phyloP scores from a whole-genome alignment of 495 filamentous ascomycete species.

The Neurospora sp. region DNA sequence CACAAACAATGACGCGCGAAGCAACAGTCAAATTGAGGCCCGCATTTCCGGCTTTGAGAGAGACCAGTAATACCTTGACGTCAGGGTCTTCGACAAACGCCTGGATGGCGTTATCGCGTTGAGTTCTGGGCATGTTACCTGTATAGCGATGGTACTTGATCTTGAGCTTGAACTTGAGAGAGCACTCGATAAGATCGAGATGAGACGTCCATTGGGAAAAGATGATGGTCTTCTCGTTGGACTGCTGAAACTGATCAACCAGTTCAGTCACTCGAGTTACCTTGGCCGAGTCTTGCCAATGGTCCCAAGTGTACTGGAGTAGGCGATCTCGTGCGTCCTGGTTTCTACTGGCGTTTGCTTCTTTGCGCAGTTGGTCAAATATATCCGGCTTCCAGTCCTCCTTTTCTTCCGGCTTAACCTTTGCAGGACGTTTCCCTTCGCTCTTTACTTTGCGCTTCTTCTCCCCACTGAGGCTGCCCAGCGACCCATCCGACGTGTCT shows the following conservation, averaged over 20 bases:
- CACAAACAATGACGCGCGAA: conserved; percentile 79
- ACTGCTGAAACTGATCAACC: conserved; percentile 32
- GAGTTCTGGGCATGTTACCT: conserved; percentile 62
- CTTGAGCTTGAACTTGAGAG: conserved; percentile 53
- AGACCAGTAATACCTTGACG: conserved; percentile 74
- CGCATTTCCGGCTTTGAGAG: conserved; percentile 82
- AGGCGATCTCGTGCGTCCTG: conserved; percentile 48
- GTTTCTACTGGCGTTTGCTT: conserved; percentile 41
- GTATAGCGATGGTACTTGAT: conserved; percentile 67
- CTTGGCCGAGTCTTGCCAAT: conserved; percentile 69
- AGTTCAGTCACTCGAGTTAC: conserved; percentile 66
- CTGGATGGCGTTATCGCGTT: conserved; percentile 61
- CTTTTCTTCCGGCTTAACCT: conserved; percentile 11
- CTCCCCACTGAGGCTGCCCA: conserved; percentile 38
- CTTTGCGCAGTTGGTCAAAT: conserved; percentile 34
- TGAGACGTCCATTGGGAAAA: conserved; percentile 90
- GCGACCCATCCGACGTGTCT: conserved; percentile 2
- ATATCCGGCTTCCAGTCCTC: conserved; percentile 3
- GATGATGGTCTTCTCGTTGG: conserved; percentile 73
- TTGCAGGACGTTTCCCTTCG: conserved; percentile 5
- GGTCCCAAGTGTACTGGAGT: conserved; percentile 58
- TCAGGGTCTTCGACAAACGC: conserved; percentile 58
- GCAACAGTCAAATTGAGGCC: conserved; percentile 86
- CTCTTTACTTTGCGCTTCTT: conserved; percentile 18
- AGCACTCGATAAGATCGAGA: conserved; percentile 87